Base-by-base conservation (phyloP, 1,284 basidiomycete genomes). In the Phlebopus sp. region DNA sequence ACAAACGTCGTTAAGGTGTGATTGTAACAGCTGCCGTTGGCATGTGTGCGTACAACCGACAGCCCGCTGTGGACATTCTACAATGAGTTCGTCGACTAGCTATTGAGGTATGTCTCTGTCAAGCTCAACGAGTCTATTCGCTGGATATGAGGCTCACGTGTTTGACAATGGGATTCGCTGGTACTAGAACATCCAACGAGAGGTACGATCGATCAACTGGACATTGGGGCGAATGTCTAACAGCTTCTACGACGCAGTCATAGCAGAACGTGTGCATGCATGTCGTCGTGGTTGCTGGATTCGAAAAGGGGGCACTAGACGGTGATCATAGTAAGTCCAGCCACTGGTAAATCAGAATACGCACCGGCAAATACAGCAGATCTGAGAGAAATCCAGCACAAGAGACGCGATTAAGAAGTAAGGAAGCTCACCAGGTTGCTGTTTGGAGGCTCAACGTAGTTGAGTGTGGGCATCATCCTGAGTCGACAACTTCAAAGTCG, bases 241-340 rank as follows among this genome's bases (percentile, higher is more conserved):
- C 73, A 0, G 90, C 87, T 37, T 74, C 73, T 13, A 71, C 59
- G 53, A 93, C 89, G 60, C 91, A 93, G 31, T 82, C 81, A 18
- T 72, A 71, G 64, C 91, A 94, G 65, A 93, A 93, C 0, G 89
- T 93, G 63, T 94, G 91, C 49, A 79, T 76, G 60, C 91, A 93
- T 10, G 82, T 81, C 19, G 70, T 78, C 2, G 88, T 84, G 0
- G 82, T 84, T 4, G 77, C 78, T 9, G 91, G 91, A 27, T 90
- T 78, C 15, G 82, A 69, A 58, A 92, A 90, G 2, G 90, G 89
- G 39, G 78, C 72, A 27, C 86, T 86, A 58, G 14, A 32, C 19
- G 10, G 39, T 5, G 21, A 9, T n/a, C n/a, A n/a, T n/a, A n/a
- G n/a, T n/a, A n/a, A n/a, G n/a, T n/a, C n/a, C n/a, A n/a, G 21